Conservation (phyloP, 148 eudicot species). For the Persicaria tinctoria region DNA sequence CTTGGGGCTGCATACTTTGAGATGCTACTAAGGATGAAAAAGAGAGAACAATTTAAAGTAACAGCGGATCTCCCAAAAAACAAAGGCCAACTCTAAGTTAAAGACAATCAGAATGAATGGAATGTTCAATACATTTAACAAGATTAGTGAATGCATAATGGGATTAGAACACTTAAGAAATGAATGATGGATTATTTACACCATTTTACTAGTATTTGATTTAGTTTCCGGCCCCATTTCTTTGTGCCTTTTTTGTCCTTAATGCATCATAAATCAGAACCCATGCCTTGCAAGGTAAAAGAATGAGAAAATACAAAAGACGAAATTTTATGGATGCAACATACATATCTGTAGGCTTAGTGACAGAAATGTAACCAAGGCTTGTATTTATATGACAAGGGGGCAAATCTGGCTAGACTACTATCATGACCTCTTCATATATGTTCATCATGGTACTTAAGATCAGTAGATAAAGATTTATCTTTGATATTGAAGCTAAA, state of each 20-base stretch:
- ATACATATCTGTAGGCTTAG: too few species aligned
- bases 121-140: not conserved
- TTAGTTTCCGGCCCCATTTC: not conserved
- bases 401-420: too few species aligned
- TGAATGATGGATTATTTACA: not conserved
- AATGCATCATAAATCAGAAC: not conserved
- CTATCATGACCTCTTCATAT: not conserved
- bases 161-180: not conserved
- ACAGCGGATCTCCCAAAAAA: not conserved
- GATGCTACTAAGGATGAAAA: slow-evolving; percentile 27
- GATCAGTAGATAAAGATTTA: not conserved
- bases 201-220: not conserved
- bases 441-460: not conserved
- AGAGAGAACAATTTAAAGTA: not conserved
- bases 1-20: slow-evolving; percentile 59
- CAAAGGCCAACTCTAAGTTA: not conserved
- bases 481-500: not conserved
- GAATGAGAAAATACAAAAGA: too few species aligned
- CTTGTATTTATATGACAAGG: too few species aligned
- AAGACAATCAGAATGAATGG: not conserved
- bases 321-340: too few species aligned
- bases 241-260: not conserved
- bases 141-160: not conserved
- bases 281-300: not conserved
- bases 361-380: too few species aligned